Percentiles rank a stretch among this genome's conserved stretches.
These are phyloP conservation scores for Rhynchospora pubera DNA, from an alignment of 176 grass and related monocot species.

Conservation along the genomic window DNA sequence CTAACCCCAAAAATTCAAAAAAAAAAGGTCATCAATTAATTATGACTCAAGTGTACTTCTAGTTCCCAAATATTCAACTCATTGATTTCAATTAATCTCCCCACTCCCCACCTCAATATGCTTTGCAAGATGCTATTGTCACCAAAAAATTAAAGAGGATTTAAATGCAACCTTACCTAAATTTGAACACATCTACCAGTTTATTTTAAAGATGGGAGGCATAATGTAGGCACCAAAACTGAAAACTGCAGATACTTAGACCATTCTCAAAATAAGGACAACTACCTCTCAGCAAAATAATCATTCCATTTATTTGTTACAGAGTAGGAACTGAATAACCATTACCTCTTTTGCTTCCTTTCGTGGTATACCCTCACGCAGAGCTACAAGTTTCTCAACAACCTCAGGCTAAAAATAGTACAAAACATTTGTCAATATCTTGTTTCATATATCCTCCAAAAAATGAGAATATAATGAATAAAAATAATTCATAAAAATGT, in stretches of 20 bases:
- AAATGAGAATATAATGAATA: neutral
- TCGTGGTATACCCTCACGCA: constrained; percentile 84
- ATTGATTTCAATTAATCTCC: neutral
- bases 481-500: neutral
- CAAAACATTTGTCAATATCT: constrained; percentile 21
- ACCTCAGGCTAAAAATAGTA: constrained; percentile 70
- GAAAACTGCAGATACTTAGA: too few species aligned
- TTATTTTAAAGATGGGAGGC: too few species aligned
- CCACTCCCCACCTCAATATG: neutral
- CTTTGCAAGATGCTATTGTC: neutral
- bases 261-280: neutral
- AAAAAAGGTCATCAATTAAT: neutral
- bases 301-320: neutral
- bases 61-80: neutral
- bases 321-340: neutral
- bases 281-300: neutral
- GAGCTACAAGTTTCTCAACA: constrained; percentile 94
- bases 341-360: constrained; percentile 99
- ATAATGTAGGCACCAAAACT: too few species aligned
- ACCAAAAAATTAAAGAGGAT: neutral
- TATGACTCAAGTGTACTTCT: neutral
- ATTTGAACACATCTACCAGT: too few species aligned
- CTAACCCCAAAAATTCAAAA: constrained; percentile 31
- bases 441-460: constrained; percentile 6
- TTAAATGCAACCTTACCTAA: too few species aligned